These are phyloP conservation scores for Nannizzia gypsea DNA, from an alignment of 2,329 filamentous ascomycete genomes.

Conservation along the genomic window DNA sequence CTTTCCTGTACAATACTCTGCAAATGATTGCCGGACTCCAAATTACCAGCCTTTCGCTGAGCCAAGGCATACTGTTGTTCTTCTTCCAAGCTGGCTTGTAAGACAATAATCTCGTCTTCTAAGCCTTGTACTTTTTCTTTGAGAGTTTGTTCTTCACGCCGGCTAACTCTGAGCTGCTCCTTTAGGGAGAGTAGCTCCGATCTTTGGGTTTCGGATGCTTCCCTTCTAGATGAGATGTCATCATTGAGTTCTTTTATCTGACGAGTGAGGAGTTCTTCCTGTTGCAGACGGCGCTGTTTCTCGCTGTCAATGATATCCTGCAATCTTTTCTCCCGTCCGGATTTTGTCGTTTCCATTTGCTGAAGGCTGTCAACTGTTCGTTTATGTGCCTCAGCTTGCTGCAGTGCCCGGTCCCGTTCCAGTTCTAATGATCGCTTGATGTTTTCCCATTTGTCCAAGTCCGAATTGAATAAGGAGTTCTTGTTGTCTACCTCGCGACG, in stretches of 20 bases:
- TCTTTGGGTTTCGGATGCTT: conserved; percentile 53
- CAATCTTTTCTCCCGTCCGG: conserved; percentile 55
- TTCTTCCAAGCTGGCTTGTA: conserved; percentile 55
- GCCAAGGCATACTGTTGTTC: conserved; percentile 51
- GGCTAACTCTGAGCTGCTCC: conserved; percentile 58
- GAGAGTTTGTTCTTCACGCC: conserved; percentile 51
- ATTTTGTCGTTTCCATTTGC: conserved; percentile 54
- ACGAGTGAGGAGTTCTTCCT: conserved; percentile 57
- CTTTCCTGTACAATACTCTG: conserved; percentile 49
- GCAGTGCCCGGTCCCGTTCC: conserved; percentile 54
- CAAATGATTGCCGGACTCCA: conserved; percentile 48
- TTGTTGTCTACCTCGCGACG: conserved; percentile 57
- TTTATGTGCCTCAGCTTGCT: conserved; percentile 56
- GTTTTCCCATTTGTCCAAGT: conserved; percentile 61
- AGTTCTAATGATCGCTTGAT: conserved; percentile 54
- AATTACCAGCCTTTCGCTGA: conserved; percentile 45
- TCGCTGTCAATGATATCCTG: conserved; percentile 60
- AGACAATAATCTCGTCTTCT: conserved; percentile 64
- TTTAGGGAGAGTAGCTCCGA: conserved; percentile 53
- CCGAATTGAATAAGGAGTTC: conserved; percentile 57
- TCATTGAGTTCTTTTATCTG: conserved; percentile 64
- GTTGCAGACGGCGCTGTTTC: conserved; percentile 56
- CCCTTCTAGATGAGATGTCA: conserved; percentile 56
- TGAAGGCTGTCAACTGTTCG: conserved; percentile 59
- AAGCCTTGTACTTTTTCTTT: conserved; percentile 55